Conservation (phyloP, 2,329 filamentous ascomycete genomes). For the Triangularia verruculosa region DNA sequence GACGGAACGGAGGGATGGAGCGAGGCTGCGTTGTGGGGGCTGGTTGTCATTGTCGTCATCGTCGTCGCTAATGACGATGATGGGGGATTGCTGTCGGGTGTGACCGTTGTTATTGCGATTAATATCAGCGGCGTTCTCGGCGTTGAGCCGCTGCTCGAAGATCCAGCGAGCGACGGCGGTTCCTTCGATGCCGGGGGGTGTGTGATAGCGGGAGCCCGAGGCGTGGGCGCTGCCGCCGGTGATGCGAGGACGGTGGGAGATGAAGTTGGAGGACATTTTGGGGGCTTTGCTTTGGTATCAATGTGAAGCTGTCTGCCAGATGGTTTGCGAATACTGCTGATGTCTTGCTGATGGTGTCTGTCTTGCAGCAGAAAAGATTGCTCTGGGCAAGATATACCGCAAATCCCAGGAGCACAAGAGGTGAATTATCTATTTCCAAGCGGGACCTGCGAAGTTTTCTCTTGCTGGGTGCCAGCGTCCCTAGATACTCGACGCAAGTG, state of each 20-base stretch:
- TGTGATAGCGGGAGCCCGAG: not conserved
- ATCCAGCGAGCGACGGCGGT: not conserved
- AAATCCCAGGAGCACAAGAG: not conserved
- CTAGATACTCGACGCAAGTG: not conserved
- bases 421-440: not conserved
- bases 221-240: not conserved
- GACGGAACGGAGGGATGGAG: not conserved
- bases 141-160: not conserved
- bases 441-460: not conserved
- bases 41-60: not conserved
- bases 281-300: not conserved
- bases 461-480: not conserved
- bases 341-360: not conserved
- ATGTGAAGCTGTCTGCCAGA: not conserved
- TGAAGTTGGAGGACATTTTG: not conserved
- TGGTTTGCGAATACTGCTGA: not conserved
- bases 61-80: constrained; percentile 5
- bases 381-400: not conserved
- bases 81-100: not conserved
- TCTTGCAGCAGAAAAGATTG: not conserved
- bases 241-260: not conserved
- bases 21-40: no score
- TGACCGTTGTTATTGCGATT: not conserved
- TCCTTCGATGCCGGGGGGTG: no score
- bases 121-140: not conserved